phyloP scores from a whole-genome alignment of 2,329 filamentous ascomycete genomes.

The Verticillium nonalfalfae region DNA sequence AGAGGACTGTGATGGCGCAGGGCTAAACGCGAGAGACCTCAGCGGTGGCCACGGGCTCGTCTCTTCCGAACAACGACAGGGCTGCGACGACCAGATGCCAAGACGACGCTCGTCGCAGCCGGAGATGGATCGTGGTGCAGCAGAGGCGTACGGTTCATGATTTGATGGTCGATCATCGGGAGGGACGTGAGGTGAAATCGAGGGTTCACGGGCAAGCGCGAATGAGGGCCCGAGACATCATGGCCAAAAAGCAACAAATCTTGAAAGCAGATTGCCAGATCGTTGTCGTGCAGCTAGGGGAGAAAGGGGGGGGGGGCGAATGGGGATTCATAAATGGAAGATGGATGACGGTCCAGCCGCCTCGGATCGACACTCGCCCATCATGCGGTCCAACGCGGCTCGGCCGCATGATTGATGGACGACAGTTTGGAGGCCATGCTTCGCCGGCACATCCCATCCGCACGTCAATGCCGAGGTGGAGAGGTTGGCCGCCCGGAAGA shows the following conservation, averaged over 20 bases:
- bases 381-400: background rate
- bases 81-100: background rate
- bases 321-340: background rate
- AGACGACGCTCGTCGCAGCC: background rate
- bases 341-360: background rate
- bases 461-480: background rate
- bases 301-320: background rate
- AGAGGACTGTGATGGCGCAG: background rate
- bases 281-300: background rate
- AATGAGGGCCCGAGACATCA: background rate
- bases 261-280: background rate
- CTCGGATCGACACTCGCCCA: background rate
- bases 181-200: background rate
- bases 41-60: background rate
- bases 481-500: background rate
- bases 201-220: background rate
- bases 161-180: background rate
- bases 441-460: background rate
- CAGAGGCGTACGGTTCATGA: background rate
- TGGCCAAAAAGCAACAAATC: background rate
- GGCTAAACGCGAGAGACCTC: background rate
- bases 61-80: background rate
- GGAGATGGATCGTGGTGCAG: background rate
- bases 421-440: background rate
- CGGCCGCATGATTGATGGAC: background rate